Base-by-base conservation (phyloP, 345 rosid genomes). In the Hibiscus mutabilis region DNA sequence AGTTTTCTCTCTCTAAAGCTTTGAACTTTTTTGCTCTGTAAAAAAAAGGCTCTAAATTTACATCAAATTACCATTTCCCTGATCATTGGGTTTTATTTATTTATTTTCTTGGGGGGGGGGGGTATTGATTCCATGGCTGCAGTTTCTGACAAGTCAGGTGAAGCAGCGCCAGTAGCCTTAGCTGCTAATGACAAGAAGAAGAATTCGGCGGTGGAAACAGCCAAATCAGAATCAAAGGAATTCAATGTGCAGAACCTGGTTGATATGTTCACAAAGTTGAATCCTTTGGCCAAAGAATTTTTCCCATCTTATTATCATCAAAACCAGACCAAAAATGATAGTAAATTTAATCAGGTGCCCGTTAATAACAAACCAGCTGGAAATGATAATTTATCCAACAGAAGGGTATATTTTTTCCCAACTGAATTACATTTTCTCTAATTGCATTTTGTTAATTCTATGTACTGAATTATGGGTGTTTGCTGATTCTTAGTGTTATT, bases 211-310 rank as follows among this genome's bases (percentile, higher is more conserved):
- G 46, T 60, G 67, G 55, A 61, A 27, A 27, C 42, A 27, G 29
- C 85, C 16, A 84, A 83, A 69, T 40, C 75, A 37, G 85, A 82
- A 75, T 73, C 89, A 40, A 81, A 85, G 2, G 86, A 89, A 82
- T 79, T 87, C 81, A 86, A 69, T 66, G 84, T 91, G 75, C 77
- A 87, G 70, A 86, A 85, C 65, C 87, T 91, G 73, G 95, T 91
- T 71, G 93, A 87, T 2, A 87, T 89, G 81, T 85, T 91, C 83
- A 89, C 92, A 72, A 91, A 87, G 80, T 79, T 91, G 84, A 91
- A 91, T 79, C 97, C 97, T 79, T 75, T 74, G 78, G 97, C 97
- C 1, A 87, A 91, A 73, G 97, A 91, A 75, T 91, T 91, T 74
- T 69, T 91, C 68, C 97, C 97, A 70, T 89, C 94, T 35, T 80